A percentile compares a stretch with the other conserved stretches of the same genome.
Conservation (phyloP, 495 filamentous ascomycete species). For the Penicillium maclennaniae region DNA sequence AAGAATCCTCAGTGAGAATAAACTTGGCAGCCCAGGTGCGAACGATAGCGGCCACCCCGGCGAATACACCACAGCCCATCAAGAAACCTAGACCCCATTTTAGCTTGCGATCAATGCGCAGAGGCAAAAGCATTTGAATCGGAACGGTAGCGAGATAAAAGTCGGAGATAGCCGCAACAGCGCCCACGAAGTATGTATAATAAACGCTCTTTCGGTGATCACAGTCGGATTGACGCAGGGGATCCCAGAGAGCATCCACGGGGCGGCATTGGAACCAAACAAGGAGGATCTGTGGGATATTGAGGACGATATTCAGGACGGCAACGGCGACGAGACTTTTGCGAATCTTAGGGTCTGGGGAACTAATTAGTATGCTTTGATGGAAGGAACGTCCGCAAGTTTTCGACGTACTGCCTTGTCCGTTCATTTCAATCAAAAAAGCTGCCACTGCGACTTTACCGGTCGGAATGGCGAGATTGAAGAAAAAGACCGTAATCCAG, state of each 20-base stretch:
- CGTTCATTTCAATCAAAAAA: constrained; percentile 26
- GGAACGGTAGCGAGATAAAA: constrained; percentile 25
- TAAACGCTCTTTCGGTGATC: constrained; percentile 23
- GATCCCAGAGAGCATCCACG: constrained; percentile 21
- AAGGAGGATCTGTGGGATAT: constrained; percentile 22
- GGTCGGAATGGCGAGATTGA: constrained; percentile 25
- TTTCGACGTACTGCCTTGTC: constrained; percentile 17
- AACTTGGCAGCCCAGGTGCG: constrained; percentile 26
- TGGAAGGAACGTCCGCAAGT: not conserved
- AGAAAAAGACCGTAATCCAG: constrained; percentile 28
- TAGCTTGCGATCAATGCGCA: constrained; percentile 24
- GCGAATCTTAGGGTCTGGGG: constrained; percentile 23
- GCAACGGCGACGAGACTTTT: constrained; percentile 22
- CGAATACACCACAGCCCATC: constrained; percentile 26
- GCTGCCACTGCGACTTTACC: constrained; percentile 24
- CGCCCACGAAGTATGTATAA: constrained; percentile 25
- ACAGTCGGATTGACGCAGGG: constrained; percentile 15
- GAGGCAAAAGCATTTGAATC: constrained; percentile 21
- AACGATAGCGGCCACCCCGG: constrained; percentile 23
- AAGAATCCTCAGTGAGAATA: constrained; percentile 21
- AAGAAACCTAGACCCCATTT: constrained; percentile 28
- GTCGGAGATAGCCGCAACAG: constrained; percentile 20
- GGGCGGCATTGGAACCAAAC: constrained; percentile 26
- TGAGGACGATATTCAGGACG: constrained; percentile 19
- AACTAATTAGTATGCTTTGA: not conserved